Evolutionary conservation across 805 yeast species (phyloP), one percentile per base, ranked within the genome.

Genomic region (Starmerella apis): DNA sequence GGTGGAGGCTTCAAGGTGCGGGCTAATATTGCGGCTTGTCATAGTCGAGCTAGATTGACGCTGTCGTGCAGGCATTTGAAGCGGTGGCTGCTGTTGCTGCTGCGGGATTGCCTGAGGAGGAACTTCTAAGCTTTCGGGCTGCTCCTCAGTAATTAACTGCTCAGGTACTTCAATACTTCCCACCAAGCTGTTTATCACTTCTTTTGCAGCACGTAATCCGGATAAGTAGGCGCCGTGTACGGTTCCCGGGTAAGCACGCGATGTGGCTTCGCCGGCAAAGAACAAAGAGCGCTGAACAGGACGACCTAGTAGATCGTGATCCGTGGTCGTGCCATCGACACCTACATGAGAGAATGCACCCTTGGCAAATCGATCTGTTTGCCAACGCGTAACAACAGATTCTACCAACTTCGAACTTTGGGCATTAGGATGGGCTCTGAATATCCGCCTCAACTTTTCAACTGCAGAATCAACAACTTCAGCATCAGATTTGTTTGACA

Each of bases 341-440:
- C 73, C 73, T 13, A 69, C 68, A 49, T 68, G 69, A 10, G 72
- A 69, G 64, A 86, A 90, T 0, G 95, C 79, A 2, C 97, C 97
- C 49, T 83, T 67, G 2, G 85, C 73, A 60, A 73, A 85, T 0
- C 86, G 86, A 57, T 88, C 94, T 2, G 63, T 62, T 1, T 94
- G 81, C 97, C 97, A 90, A 24, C 78, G 68, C 0, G 90, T 76
- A 1, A 74, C 73, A 0, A 80, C 65, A 0, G 64, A 56, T 53
- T 69, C 73, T 1, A 62, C 61, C 13, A 70, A 63, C 32, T 55
- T 54, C 8, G 57, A 61, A 20, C 52, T 25, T 20, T 50, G 39
- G 19, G 55, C 50, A 13, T 46, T 24, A 13, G 56, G 56, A 6
- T 55, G 49, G n/a, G 48, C 50, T 1, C 61, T 58, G 57, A 61